A percentile compares a stretch with the other conserved stretches of the same genome.
phyloP scores from a whole-genome alignment of 169 alveolate genomes.

The Theileria luwenshuni region DNA sequence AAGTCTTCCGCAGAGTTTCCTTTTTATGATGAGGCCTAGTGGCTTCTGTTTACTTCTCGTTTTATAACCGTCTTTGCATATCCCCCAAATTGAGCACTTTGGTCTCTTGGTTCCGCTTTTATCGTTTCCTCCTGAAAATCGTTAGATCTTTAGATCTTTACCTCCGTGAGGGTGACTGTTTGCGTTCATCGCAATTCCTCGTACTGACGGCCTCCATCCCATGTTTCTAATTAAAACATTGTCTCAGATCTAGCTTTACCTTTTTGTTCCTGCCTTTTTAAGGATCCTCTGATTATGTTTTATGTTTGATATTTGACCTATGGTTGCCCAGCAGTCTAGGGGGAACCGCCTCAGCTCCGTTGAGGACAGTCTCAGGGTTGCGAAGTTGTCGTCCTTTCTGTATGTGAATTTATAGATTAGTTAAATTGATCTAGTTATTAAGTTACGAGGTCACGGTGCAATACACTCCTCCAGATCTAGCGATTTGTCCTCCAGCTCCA shows the following conservation, averaged over 20 bases:
- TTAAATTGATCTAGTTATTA: background rate
- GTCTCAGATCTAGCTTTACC: conserved; percentile 30
- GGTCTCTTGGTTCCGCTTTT: conserved; percentile 82
- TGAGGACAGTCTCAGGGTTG: conserved; percentile 84
- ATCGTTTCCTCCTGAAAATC: conserved; percentile 75
- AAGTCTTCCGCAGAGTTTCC: conserved; percentile 80
- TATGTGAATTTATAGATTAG: background rate
- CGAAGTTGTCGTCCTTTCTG: conserved; percentile 78
- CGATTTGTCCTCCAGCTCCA: conserved; percentile 86
- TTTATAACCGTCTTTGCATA: conserved; percentile 75
- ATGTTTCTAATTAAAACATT: conserved; percentile 67
- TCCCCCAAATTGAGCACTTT: conserved; percentile 84
- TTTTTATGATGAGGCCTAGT: conserved; percentile 78
- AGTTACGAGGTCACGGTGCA: conserved; percentile 74
- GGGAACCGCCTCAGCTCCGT: conserved; percentile 86
- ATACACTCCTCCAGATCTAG: conserved; percentile 86
- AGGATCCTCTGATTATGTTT: conserved; percentile 69
- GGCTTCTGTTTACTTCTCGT: conserved; percentile 81
- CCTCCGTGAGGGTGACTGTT: conserved; percentile 87
- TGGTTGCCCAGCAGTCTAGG: conserved; percentile 87
- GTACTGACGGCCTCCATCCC: conserved; percentile 84
- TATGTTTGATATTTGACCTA: conserved; percentile 84
- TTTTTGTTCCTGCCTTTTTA: conserved; percentile 81
- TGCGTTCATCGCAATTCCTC: conserved; percentile 87
- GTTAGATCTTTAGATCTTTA: background rate